Percentiles rank a stretch among this genome's conserved stretches.
phyloP scores from a whole-genome alignment of 352 stramenopile genomes.

The Pythium dissotocum region DNA sequence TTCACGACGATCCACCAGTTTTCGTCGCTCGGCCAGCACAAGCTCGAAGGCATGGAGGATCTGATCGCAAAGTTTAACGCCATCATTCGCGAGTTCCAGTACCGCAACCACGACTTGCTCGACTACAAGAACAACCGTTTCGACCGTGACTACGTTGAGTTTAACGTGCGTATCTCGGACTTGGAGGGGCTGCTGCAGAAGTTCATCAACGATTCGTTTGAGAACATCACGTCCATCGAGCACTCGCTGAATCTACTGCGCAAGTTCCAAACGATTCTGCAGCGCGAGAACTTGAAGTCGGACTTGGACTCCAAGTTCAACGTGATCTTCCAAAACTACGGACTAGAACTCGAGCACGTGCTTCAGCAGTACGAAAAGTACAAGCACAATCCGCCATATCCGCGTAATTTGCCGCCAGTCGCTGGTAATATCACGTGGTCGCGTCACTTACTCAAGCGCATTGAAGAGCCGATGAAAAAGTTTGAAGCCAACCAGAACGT shows the following conservation, averaged over 20 bases:
- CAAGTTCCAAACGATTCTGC: slow-evolving; percentile 98
- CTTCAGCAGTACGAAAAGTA: slow-evolving; percentile 98
- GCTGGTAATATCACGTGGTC: slow-evolving; percentile 98
- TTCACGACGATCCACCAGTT: slow-evolving; percentile 99
- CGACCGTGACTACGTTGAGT: slow-evolving; percentile 96
- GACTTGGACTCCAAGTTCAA: slow-evolving; percentile 99
- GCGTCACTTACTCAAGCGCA: slow-evolving; percentile 96
- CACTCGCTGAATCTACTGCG: slow-evolving; percentile 95
- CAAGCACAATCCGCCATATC: slow-evolving; percentile 97
- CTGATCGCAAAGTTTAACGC: slow-evolving; percentile 94
- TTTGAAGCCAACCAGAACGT: slow-evolving; percentile 99
- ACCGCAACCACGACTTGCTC: slow-evolving; percentile 95
- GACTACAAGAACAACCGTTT: slow-evolving; percentile 99
- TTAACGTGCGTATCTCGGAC: slow-evolving; percentile 95
- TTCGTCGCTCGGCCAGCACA: slow-evolving; percentile 90
- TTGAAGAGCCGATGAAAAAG: slow-evolving; percentile 99
- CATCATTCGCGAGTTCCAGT: slow-evolving; percentile 97
- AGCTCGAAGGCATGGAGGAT: slow-evolving; percentile 91
- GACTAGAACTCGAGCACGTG: slow-evolving; percentile 96
- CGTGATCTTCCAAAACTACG: slow-evolving; percentile 99
- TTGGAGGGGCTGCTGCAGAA: slow-evolving; percentile 96
- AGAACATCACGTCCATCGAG: slow-evolving; percentile 98
- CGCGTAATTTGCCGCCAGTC: slow-evolving; percentile 96
- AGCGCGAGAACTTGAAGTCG: slow-evolving; percentile 97
- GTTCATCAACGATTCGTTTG: slow-evolving; percentile 99